Base-by-base conservation (phyloP, 1,284 basidiomycete species). In the Schizophyllum amplum region DNA sequence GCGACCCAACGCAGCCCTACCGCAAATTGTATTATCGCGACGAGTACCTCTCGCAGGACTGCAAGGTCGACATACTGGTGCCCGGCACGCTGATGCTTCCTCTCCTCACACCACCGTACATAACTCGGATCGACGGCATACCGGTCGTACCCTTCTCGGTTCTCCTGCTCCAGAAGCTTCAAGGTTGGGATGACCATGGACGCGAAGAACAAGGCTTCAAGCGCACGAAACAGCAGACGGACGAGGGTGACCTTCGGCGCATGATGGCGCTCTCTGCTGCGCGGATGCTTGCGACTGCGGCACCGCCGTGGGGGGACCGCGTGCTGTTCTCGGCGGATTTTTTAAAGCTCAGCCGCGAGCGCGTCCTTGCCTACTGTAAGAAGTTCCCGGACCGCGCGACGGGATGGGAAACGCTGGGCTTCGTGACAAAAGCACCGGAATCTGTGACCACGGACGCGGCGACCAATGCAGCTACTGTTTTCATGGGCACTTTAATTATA, bases 111-210 rank as follows among this genome's bases (percentile, higher is more conserved):
- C 59, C 59, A 1, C n/a, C 58, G 4, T 60, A 61, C 24, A 54
- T 67, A 11, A 50, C 56, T 1, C 62, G 57, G 53, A 58, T 63
- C 17, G 57, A 59, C 24, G 55, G 52, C 24, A 61, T 71, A 2
- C 69, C 70, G 0, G 61, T 69, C 7, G 66, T 68, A 1, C 69
- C 69, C 0, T 71, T 71, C 53, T 52, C 64, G 1, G 60, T 71
- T 21, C 59, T 71, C 33, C 61, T 71, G 11, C 59, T 67, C 24
- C 69, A 71, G 52, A 72, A 71, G 54, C 62, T 71, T 25, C 68
- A 72, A 60, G 70, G 68, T 20, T 72, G 69, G 69, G 62, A 66
- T 13, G 70, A 72, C 58, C 70, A 71, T 55, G 62, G 66, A 7
- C 61, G 55, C 0, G 65, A 67, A 33, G 63, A 64, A 23, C 67